phyloP scores from a whole-genome alignment of 2,329 filamentous ascomycete genomes.

The Aspergillus aculeatus region DNA sequence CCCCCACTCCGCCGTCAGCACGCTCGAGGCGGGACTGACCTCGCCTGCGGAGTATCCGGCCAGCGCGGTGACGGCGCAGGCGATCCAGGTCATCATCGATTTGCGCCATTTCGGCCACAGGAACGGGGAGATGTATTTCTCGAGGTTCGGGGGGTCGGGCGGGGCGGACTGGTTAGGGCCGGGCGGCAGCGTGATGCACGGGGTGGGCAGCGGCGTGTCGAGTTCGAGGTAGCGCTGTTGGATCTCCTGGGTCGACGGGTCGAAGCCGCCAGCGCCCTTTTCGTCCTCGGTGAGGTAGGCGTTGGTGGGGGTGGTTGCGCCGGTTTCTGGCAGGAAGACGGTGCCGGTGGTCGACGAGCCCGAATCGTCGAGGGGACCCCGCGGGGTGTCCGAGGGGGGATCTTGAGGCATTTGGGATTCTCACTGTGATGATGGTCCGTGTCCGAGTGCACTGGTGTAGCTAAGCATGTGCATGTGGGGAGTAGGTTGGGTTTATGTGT shows the following conservation, averaged over 20 bases:
- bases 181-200: constrained; percentile 33
- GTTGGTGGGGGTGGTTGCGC: neutral
- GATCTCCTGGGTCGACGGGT: constrained; percentile 36
- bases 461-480: too few relatives aligned
- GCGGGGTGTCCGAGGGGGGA: neutral
- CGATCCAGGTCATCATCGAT: constrained; percentile 67
- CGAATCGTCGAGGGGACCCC: neutral
- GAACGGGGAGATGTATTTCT: constrained; percentile 67
- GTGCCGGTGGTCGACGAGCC: neutral
- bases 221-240: constrained; percentile 62
- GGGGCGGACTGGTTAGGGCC: constrained; percentile 36
- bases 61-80: constrained; percentile 71
- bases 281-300: neutral
- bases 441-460: too few relatives aligned
- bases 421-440: too few relatives aligned
- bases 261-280: neutral
- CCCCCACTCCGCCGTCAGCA: constrained; percentile 66
- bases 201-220: constrained; percentile 57
- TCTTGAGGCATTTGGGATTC: neutral
- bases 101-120: constrained; percentile 71
- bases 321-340: neutral
- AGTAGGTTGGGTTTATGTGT: too few relatives aligned
- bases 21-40: constrained; percentile 67
- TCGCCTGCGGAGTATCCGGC: constrained; percentile 80
- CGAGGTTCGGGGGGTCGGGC: constrained; percentile 64